phyloP scores from a whole-genome alignment of 257 asterid species.

The Ballota nigra region DNA sequence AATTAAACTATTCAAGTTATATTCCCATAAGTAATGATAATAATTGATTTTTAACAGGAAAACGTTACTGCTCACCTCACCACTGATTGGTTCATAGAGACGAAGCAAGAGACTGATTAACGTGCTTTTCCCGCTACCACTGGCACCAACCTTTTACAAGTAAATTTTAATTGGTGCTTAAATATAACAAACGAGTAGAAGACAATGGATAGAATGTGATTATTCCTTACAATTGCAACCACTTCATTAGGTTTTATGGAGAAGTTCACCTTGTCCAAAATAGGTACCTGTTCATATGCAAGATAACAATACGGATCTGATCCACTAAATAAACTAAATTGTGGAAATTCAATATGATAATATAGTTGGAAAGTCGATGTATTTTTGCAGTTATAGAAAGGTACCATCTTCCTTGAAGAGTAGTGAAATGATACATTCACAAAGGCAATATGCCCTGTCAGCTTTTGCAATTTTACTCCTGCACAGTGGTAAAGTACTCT shows the following conservation, averaged over 20 bases:
- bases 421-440: constrained; percentile 44
- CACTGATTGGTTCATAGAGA: constrained; percentile 48
- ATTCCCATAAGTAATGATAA: no score
- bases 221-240: constrained; percentile 45
- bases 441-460: constrained; percentile 44
- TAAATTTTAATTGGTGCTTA: constrained; percentile 18
- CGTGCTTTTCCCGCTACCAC: constrained; percentile 66
- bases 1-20: no score
- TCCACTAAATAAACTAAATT: neutral
- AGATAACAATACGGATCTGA: constrained; percentile 14
- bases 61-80: constrained; percentile 41
- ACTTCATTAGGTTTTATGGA: constrained; percentile 44
- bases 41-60: neutral
- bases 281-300: constrained; percentile 36
- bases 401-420: constrained; percentile 45
- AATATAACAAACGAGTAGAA: neutral
- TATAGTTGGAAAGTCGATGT: neutral
- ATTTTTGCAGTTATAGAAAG: neutral
- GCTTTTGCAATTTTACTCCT: constrained; percentile 40
- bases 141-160: constrained; percentile 43
- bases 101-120: constrained; percentile 54
- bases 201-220: neutral
- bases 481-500: constrained; percentile 8
- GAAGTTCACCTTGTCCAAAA: constrained; percentile 35
- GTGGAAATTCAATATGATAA: neutral